Conservation (phyloP, 805 yeast genomes). For the Monosporozyma siamensis region DNA sequence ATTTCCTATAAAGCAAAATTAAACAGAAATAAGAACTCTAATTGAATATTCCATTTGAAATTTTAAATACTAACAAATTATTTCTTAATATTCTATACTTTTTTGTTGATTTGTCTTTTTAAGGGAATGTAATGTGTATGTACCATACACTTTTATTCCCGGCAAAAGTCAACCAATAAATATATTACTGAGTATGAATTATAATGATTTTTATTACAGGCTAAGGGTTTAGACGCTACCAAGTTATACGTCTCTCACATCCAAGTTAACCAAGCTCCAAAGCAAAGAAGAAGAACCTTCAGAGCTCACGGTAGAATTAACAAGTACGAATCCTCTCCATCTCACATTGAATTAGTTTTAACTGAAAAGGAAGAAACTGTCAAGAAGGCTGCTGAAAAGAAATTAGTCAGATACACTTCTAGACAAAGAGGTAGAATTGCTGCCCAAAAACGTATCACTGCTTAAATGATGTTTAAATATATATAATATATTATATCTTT, state of each 20-base stretch:
- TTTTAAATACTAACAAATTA: no score
- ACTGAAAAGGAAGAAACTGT: conserved; percentile 92
- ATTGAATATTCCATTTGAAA: no score
- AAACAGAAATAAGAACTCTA: no score
- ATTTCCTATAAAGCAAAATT: no score
- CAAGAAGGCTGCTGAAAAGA: conserved; percentile 76
- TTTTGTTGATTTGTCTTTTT: no score
- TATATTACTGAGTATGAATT: no score
- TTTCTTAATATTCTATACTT: no score
- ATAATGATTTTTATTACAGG: conserved; percentile 28
- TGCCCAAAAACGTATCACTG: conserved; percentile 78
- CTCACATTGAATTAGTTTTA: conserved; percentile 95
- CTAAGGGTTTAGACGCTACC: conserved; percentile 95
- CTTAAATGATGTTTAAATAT: conserved; percentile 30
- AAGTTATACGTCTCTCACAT: conserved; percentile 94
- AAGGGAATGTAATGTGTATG: no score
- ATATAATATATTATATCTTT: conserved; percentile 2
- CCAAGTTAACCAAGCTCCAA: conserved; percentile 99
- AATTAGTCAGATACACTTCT: conserved; percentile 64
- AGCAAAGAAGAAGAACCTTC: conserved; percentile 99
- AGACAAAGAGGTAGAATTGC: conserved; percentile 92
- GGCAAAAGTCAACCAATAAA: no score
- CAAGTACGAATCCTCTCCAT: conserved; percentile 98
- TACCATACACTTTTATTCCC: no score
- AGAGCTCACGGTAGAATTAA: conserved; percentile 99